phyloP scores from a whole-genome alignment of 2,329 filamentous ascomycete genomes.

The Fusarium acutatum region DNA sequence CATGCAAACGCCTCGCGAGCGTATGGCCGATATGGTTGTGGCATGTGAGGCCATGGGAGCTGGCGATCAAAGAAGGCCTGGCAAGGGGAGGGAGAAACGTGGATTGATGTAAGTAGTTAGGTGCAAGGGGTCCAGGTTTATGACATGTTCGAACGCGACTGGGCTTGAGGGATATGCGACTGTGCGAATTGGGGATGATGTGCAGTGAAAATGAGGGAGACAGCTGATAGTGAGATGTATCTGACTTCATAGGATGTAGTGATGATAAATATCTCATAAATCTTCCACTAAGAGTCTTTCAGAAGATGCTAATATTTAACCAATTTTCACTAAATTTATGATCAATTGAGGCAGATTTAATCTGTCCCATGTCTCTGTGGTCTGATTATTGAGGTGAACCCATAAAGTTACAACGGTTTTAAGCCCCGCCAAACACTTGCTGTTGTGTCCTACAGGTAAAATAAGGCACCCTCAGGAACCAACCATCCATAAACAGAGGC shows the following conservation, averaged over 20 bases:
- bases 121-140: slow-evolving; percentile 19
- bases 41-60: slow-evolving; percentile 37
- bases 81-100: slow-evolving; percentile 22
- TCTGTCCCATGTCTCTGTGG: slow-evolving; percentile 5
- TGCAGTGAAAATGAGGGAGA: background rate
- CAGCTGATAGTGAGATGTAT: background rate
- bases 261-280: background rate
- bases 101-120: slow-evolving; percentile 29
- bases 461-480: slow-evolving; percentile 22
- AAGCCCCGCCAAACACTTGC: slow-evolving; percentile 11
- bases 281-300: background rate
- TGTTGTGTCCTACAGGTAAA: background rate
- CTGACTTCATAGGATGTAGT: background rate
- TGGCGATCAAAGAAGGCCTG: slow-evolving; percentile 13
- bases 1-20: slow-evolving; percentile 16
- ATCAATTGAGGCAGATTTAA: background rate
- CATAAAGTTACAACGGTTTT: slow-evolving; percentile 6
- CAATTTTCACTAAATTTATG: background rate
- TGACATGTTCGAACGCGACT: slow-evolving; percentile 46
- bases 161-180: slow-evolving; percentile 34
- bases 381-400: slow-evolving; percentile 14
- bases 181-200: slow-evolving; percentile 27
- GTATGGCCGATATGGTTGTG: slow-evolving; percentile 34
- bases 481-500: background rate
- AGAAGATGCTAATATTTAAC: too few relatives aligned